phyloP scores from a whole-genome alignment of 139 green algal genomes.

The Chlorella sp. region DNA sequence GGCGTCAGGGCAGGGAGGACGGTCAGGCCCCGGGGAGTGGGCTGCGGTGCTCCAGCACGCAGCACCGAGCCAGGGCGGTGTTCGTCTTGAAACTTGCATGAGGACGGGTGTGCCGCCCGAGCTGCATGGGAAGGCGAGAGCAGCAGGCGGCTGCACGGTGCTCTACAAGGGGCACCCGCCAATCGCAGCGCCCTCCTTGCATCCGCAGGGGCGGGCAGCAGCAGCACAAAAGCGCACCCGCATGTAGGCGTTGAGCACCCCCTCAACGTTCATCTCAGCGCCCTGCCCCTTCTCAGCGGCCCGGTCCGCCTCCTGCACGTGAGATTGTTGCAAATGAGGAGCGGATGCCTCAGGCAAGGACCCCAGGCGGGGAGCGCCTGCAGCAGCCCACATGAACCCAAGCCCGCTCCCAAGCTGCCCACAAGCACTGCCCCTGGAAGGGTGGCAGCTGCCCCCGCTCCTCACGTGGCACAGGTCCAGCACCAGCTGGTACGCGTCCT shows the following conservation, averaged over 20 bases:
- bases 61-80: not conserved
- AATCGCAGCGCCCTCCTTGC: too few species aligned
- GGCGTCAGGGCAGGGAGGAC: not conserved
- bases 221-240: not conserved
- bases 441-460: not conserved
- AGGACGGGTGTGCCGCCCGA: too few species aligned
- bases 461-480: conserved; percentile 25
- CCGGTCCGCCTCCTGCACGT: conserved; percentile 8
- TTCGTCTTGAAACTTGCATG: too few species aligned
- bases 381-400: too few species aligned
- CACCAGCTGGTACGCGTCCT: conserved; percentile 84
- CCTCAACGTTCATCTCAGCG: conserved; percentile 33
- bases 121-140: too few species aligned
- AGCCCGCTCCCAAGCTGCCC: not conserved
- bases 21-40: too few species aligned
- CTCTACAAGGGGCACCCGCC: not conserved
- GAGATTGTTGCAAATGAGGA: not conserved
- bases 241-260: conserved; percentile 39
- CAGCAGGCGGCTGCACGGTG: not conserved
- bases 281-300: not conserved
- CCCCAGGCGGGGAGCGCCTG: not conserved
- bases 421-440: too few species aligned
- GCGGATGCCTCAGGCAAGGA: not conserved
- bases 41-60: not conserved
- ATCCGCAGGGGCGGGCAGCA: not conserved